Percentiles rank a stretch among this genome's conserved stretches.
Conservation (phyloP, 2,329 filamentous ascomycete genomes). For the Aspergillus cejpii region DNA sequence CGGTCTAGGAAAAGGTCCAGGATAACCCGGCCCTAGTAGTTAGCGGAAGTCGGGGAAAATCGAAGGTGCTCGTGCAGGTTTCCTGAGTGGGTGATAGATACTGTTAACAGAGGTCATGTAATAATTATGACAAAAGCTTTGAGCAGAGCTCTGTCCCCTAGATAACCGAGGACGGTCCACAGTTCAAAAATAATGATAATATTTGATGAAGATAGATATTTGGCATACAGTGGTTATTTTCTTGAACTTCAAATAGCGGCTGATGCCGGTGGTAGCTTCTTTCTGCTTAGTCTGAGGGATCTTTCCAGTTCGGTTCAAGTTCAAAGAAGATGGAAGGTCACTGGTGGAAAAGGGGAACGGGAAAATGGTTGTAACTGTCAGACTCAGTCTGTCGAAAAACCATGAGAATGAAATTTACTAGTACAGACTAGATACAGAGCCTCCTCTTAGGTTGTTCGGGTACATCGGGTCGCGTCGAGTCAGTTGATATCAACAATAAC, state of each 20-base stretch:
- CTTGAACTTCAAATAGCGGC: slow-evolving; percentile 12
- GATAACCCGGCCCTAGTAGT: slow-evolving; percentile 26
- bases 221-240: background rate
- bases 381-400: no score
- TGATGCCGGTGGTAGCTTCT: slow-evolving; percentile 21
- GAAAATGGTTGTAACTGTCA: slow-evolving; percentile 1
- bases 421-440: no score
- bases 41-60: slow-evolving; percentile 35
- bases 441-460: no score
- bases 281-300: slow-evolving; percentile 2
- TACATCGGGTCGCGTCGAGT: no score
- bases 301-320: slow-evolving; percentile 1
- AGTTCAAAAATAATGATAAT: background rate
- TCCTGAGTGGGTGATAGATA: slow-evolving; percentile 12
- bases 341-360: slow-evolving; percentile 12
- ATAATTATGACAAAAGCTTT: slow-evolving; percentile 2
- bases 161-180: background rate
- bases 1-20: slow-evolving; percentile 19
- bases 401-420: no score
- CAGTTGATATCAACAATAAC: no score
- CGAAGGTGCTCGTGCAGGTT: slow-evolving; percentile 25
- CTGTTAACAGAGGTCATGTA: background rate
- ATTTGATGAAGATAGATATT: background rate
- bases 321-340: background rate
- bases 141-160: background rate